Conservation (phyloP, 1,139 yeast genomes). For the Kodamaea derodonti region DNA sequence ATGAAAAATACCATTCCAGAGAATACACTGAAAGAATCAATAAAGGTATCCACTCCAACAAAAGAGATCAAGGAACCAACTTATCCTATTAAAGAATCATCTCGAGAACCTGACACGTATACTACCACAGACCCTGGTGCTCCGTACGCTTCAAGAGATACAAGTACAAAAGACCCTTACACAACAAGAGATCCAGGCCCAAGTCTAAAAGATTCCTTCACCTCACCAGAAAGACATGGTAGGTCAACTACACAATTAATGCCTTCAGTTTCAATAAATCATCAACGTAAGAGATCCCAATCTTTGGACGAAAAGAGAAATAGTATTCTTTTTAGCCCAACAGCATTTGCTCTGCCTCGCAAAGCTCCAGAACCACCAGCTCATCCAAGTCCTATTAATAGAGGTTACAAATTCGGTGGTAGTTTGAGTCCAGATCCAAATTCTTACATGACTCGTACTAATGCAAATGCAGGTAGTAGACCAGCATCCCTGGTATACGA, state of each 20-base stretch:
- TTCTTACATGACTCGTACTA: slow-evolving; percentile 24
- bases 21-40: too few species aligned
- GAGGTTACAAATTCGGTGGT: slow-evolving; percentile 24
- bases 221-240: slow-evolving; percentile 1
- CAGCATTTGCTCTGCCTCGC: slow-evolving; percentile 53
- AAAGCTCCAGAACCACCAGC: slow-evolving; percentile 61
- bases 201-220: not conserved
- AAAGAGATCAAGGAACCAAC: not conserved
- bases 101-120: not conserved
- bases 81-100: not conserved
- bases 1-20: not conserved
- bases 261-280: slow-evolving; percentile 21
- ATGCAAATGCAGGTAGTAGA: slow-evolving; percentile 25
- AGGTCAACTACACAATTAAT: slow-evolving; percentile 9
- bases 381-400: slow-evolving; percentile 30
- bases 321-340: slow-evolving; percentile 11
- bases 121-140: not conserved
- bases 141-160: too few species aligned
- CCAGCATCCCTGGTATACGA: slow-evolving; percentile 47
- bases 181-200: not conserved
- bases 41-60: too few species aligned
- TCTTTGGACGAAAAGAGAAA: slow-evolving; percentile 43
- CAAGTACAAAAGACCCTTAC: not conserved
- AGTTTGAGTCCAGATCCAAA: slow-evolving; percentile 9
- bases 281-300: slow-evolving; percentile 46